A percentile compares a stretch with the other conserved stretches of the same genome.
Evolutionary conservation across 805 yeast species (phyloP).

Genomic region (Candida insectorum): DNA sequence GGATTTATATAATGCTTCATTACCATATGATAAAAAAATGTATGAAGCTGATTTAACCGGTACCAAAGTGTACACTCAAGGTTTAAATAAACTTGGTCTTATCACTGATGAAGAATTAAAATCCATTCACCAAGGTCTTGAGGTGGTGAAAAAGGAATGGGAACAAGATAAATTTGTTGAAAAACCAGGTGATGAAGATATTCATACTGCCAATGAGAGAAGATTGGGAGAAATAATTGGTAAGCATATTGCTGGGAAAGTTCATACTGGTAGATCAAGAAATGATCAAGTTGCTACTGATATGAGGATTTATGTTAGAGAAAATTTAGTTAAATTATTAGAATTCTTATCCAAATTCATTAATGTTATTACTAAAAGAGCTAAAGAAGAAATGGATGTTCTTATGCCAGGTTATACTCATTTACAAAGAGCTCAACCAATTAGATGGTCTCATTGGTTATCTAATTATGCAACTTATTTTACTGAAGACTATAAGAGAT

Average conservation of each 20-base stretch:
- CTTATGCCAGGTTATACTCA: constrained; percentile 99
- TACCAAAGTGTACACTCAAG: constrained; percentile 88
- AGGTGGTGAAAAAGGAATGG: constrained; percentile 78
- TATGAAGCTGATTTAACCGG: constrained; percentile 92
- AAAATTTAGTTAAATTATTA: constrained; percentile 60
- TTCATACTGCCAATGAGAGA: constrained; percentile 98
- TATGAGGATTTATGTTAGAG: constrained; percentile 91
- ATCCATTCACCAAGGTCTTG: constrained; percentile 83
- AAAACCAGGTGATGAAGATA: constrained; percentile 92
- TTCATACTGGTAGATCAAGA: constrained; percentile 98
- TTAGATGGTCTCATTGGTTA: constrained; percentile 98
- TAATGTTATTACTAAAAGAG: constrained; percentile 66
- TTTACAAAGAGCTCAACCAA: constrained; percentile 98
- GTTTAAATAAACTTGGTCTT: constrained; percentile 74
- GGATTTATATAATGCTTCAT: constrained; percentile 95
- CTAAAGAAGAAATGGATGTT: constrained; percentile 80
- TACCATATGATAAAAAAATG: constrained; percentile 95
- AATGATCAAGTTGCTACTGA: constrained; percentile 99
- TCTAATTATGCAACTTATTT: constrained; percentile 93
- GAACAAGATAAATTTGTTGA: constrained; percentile 60
- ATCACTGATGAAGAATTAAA: constrained; percentile 67
- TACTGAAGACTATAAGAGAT: constrained; percentile 83
- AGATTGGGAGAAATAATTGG: constrained; percentile 96
- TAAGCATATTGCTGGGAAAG: constrained; percentile 90
- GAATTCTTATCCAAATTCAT: constrained; percentile 60